These are phyloP conservation scores for Myriosclerotinia curreyana DNA, from an alignment of 2,329 filamentous ascomycete species.

Conservation along the genomic window DNA sequence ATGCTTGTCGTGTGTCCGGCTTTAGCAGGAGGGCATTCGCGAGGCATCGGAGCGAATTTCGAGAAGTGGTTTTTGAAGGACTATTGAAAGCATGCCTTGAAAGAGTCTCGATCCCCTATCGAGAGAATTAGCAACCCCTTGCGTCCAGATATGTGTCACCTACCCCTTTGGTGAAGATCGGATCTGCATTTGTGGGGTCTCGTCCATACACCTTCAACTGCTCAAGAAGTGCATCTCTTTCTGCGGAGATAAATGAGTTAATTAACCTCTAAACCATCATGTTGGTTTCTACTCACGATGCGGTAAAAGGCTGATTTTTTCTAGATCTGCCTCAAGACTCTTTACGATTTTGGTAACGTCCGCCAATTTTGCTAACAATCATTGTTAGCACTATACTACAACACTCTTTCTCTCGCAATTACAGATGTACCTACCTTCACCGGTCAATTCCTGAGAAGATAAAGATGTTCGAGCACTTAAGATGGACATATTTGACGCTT, in stretches of 20 bases:
- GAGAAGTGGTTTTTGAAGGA: conserved; percentile 59
- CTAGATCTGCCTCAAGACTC: conserved; percentile 60
- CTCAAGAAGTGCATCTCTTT: conserved; percentile 59
- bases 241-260: conserved; percentile 43
- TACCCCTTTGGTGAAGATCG: conserved; percentile 81
- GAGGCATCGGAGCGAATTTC: conserved; percentile 75
- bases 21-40: conserved; percentile 79
- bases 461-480: conserved; percentile 26
- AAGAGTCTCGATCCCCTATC: conserved; percentile 71
- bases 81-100: conserved; percentile 70
- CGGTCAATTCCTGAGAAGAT: conserved; percentile 30
- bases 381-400: conserved; percentile 24
- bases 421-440: conserved; percentile 32
- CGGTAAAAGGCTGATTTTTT: conserved; percentile 55
- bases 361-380: conserved; percentile 59
- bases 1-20: conserved; percentile 64
- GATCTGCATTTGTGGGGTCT: conserved; percentile 66
- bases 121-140: conserved; percentile 26
- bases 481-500: conserved; percentile 24
- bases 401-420: not conserved
- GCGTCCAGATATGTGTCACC: conserved; percentile 29
- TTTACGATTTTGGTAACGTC: conserved; percentile 64
- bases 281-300: conserved; percentile 50
- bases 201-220: conserved; percentile 78
- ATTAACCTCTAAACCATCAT: not conserved